Evolutionary conservation across 148 eudicot genomes (phyloP).

Genomic region (Camellia granthamiana): DNA sequence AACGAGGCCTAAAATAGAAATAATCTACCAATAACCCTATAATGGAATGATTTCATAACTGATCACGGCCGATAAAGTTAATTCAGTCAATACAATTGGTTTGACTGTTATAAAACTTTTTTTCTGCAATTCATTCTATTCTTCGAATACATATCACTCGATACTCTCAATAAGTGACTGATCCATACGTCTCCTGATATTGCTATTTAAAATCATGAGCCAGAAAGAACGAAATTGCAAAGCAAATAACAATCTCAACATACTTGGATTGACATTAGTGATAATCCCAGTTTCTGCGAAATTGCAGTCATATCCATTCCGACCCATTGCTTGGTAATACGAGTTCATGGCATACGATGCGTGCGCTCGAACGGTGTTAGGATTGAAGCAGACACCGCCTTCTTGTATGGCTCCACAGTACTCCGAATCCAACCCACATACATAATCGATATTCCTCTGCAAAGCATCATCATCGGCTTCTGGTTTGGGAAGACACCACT

Average conservation of each 20-base stretch:
- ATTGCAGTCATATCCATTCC: constrained; percentile 36
- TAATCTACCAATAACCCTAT: too few relatives aligned
- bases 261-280: constrained; percentile 43
- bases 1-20: too few relatives aligned
- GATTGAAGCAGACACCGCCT: constrained; percentile 43
- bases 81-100: too few relatives aligned
- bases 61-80: too few relatives aligned
- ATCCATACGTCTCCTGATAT: too few relatives aligned
- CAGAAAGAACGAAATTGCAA: too few relatives aligned
- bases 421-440: constrained; percentile 37
- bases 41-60: too few relatives aligned
- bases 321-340: constrained; percentile 36
- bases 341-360: constrained; percentile 50
- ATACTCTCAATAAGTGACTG: too few relatives aligned
- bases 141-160: too few relatives aligned
- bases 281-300: constrained; percentile 37
- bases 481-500: constrained; percentile 35
- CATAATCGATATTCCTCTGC: constrained; percentile 42
- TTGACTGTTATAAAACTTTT: too few relatives aligned
- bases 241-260: neutral
- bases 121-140: too few relatives aligned
- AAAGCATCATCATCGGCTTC: constrained; percentile 17
- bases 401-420: constrained; percentile 36
- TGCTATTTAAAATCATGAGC: too few relatives aligned
- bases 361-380: constrained; percentile 34